A percentile compares a stretch with the other conserved stretches of the same genome.
Conservation (phyloP, 441 rosid genomes). For the Erodium texanum region DNA sequence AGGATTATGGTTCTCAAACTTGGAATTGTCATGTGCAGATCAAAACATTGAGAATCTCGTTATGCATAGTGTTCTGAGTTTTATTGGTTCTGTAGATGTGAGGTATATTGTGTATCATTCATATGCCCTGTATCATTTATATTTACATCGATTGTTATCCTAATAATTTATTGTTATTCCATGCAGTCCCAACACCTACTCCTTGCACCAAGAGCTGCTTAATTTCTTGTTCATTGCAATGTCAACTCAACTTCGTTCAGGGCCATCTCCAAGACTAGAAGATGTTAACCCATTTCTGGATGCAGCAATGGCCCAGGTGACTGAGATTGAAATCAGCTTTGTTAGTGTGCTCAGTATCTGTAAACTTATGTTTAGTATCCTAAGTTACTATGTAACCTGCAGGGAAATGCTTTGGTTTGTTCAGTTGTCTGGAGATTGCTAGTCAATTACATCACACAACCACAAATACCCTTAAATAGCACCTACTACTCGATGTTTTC, state of each 20-base stretch:
- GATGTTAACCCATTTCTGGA: conserved; percentile 82
- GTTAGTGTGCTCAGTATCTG: conserved; percentile 10
- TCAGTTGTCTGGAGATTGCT: conserved; percentile 60
- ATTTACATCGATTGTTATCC: conserved; percentile 20
- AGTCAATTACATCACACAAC: conserved; percentile 60
- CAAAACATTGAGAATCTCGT: conserved; percentile 61
- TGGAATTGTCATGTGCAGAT: conserved; percentile 38
- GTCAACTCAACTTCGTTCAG: conserved; percentile 89
- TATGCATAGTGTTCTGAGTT: conserved; percentile 66
- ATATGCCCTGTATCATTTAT: neutral
- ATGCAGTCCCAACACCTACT: conserved; percentile 56
- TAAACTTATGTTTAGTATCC: conserved; percentile 8
- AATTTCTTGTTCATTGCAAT: conserved; percentile 75
- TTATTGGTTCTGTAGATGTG: conserved; percentile 65
- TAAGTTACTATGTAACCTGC: conserved; percentile 20
- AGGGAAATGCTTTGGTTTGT: conserved; percentile 70
- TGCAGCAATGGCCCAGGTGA: conserved; percentile 87
- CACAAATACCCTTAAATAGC: conserved; percentile 35
- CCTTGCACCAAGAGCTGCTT: conserved; percentile 86
- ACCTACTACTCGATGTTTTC: conserved; percentile 46
- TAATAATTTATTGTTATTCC: conserved; percentile 32
- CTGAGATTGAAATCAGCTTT: conserved; percentile 9
- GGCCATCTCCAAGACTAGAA: conserved; percentile 66
- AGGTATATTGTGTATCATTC: conserved; percentile 40
- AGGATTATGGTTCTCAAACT: neutral